Base-by-base conservation (phyloP, 2,329 filamentous ascomycete genomes). In the Proliferodiscus dingleyae region DNA sequence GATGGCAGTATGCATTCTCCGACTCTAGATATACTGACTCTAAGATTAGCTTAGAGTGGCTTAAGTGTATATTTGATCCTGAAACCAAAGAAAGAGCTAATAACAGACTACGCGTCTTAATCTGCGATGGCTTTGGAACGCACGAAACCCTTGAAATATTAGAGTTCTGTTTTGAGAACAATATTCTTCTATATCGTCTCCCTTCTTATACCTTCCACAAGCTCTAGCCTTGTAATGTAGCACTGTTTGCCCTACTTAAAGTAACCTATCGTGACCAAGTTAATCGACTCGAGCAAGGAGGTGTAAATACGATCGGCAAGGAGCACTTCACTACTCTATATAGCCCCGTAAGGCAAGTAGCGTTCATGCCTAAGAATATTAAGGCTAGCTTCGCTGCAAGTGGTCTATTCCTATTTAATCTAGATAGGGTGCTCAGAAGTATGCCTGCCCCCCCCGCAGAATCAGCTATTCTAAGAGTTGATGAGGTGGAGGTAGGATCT, bases 31-130 rank as follows among this genome's bases (percentile, higher is more conserved):
- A 61, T 45, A 53, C 47, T 18, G 47, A 66, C 47, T 64, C 57
- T 7, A 55, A 61, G 19, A 65, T 66, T 23, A 66, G 58, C 51
- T 54, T 66, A 7, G 46, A 67, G 45, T 68, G 54, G 64, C 48
- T 67, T 13, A 61, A 51, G 44, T 52, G 45, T 39, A 51, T 68
- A 3, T 67, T 67, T 53, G 50, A 68, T 50, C 62, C 60, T 9
- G 29, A 63, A 50, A 68, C 63, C 4, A 61, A 55, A 54, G 52
- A 43, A 39, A 46, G 43, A 43, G 64, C 61, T 45, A 53, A 64
- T 19, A 26, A 54, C 7, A 63, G 57, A 45, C 63, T 55, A 49
- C 60, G 62, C 1, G 44, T 66, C 3, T 54, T 67, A 16, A 64
- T 67, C 15, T 62, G 47, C 18, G 57, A 69, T 45, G 54, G 66